phyloP scores from a whole-genome alignment of 2,329 filamentous ascomycete genomes.

The Fusarium sp. region DNA sequence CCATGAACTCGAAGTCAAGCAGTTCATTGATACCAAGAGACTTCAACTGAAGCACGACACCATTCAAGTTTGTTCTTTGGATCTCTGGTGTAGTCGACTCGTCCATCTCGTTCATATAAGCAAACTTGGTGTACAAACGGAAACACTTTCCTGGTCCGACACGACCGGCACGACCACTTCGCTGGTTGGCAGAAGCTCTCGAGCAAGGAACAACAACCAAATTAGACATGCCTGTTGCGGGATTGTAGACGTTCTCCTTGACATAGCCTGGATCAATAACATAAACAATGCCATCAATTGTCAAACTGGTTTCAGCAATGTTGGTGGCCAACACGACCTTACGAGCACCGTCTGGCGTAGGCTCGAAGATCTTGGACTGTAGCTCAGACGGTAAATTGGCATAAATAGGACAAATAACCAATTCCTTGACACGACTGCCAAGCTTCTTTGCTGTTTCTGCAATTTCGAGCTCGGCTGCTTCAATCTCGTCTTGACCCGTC shows the following conservation, averaged over 20 bases:
- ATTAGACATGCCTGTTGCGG: constrained; percentile 91
- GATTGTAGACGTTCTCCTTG: constrained; percentile 95
- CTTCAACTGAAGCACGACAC: constrained; percentile 86
- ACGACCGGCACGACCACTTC: constrained; percentile 91
- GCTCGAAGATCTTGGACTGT: constrained; percentile 94
- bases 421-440: constrained; percentile 83
- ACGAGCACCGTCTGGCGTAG: constrained; percentile 83
- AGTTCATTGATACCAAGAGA: constrained; percentile 92
- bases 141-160: constrained; percentile 94
- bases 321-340: constrained; percentile 97
- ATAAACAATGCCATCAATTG: constrained; percentile 95
- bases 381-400: constrained; percentile 91
- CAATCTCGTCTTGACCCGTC: constrained; percentile 96
- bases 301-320: constrained; percentile 95
- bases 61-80: constrained; percentile 87
- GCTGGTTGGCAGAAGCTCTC: constrained; percentile 90
- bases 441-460: constrained; percentile 89
- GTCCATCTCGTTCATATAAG: constrained; percentile 94
- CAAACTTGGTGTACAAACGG: constrained; percentile 91
- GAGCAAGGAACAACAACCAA: constrained; percentile 92
- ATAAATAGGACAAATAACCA: constrained; percentile 94
- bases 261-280: constrained; percentile 96
- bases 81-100: constrained; percentile 94
- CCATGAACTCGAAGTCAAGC: constrained; percentile 95
- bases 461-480: constrained; percentile 85